phyloP scores from a whole-genome alignment of 176 grass and related monocot species.

The Eleusine indica region DNA sequence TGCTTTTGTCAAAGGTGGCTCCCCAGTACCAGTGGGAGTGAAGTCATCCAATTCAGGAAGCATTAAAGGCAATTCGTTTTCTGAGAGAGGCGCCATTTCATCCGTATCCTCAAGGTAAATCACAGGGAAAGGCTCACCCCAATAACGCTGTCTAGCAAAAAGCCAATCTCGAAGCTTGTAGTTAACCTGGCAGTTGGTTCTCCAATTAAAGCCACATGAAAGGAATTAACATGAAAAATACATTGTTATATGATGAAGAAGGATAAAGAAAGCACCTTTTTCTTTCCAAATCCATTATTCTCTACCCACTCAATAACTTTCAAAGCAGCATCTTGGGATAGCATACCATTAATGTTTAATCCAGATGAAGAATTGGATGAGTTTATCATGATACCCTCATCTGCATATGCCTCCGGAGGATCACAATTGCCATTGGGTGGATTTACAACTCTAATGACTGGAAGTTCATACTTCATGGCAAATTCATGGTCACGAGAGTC shows the following conservation, averaged over 20 bases:
- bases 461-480: constrained; percentile 73
- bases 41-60: constrained; percentile 98
- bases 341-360: constrained; percentile 80
- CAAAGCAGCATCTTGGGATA: constrained; percentile 84
- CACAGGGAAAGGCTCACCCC: constrained; percentile 97
- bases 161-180: constrained; percentile 99
- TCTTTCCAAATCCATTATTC: constrained; percentile 72
- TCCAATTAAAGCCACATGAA: constrained; percentile 41
- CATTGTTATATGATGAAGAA: constrained; percentile 28
- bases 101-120: constrained; percentile 75
- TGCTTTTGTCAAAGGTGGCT: constrained; percentile 93
- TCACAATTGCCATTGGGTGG: constrained; percentile 53
- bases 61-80: constrained; percentile 78
- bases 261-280: constrained; percentile 62
- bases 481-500: constrained; percentile 93
- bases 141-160: constrained; percentile 94
- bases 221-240: neutral
- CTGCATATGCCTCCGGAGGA: constrained; percentile 55
- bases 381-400: constrained; percentile 83
- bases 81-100: constrained; percentile 75
- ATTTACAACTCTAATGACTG: constrained; percentile 74
- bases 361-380: constrained; percentile 72
- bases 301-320: constrained; percentile 83
- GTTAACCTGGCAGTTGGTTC: constrained; percentile 65
- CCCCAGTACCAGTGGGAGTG: constrained; percentile 91